phyloP scores from a whole-genome alignment of 805 yeast genomes.

The Kazachstania kunashirensis region DNA sequence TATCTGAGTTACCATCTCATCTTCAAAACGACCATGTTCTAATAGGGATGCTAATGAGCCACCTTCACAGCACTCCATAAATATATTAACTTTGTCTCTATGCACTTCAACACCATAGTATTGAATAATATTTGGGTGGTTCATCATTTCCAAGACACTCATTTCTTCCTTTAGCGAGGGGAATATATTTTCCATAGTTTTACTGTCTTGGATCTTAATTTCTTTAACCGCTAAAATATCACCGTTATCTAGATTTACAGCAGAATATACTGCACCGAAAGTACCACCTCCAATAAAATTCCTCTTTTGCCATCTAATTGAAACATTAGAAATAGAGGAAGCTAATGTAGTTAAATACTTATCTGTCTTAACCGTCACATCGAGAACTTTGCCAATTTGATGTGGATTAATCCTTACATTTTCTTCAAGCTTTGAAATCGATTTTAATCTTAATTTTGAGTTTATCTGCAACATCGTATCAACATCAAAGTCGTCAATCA shows the following conservation, averaged over 20 bases:
- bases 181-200: constrained; percentile 72
- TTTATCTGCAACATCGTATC: constrained; percentile 47
- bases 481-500: constrained; percentile 42
- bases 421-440: constrained; percentile 54
- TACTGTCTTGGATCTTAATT: constrained; percentile 81
- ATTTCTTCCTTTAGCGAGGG: constrained; percentile 91
- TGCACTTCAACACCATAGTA: constrained; percentile 97
- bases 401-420: constrained; percentile 35
- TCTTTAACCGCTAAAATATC: constrained; percentile 96
- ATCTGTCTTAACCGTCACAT: constrained; percentile 76
- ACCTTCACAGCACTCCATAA: constrained; percentile 96
- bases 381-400: constrained; percentile 78
- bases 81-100: constrained; percentile 86
- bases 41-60: constrained; percentile 81
- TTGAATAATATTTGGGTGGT: constrained; percentile 94
- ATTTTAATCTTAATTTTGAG: constrained; percentile 57
- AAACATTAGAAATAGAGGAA: constrained; percentile 77
- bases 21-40: constrained; percentile 90
- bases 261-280: constrained; percentile 88
- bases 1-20: constrained; percentile 84
- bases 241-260: constrained; percentile 88
- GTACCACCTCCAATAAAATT: constrained; percentile 90
- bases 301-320: constrained; percentile 97
- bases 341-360: constrained; percentile 81
- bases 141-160: constrained; percentile 90